A percentile compares a stretch with the other conserved stretches of the same genome.
Conservation (phyloP, 225 moss, liverwort and hornwort genomes). For the Straminergon stramineum region DNA sequence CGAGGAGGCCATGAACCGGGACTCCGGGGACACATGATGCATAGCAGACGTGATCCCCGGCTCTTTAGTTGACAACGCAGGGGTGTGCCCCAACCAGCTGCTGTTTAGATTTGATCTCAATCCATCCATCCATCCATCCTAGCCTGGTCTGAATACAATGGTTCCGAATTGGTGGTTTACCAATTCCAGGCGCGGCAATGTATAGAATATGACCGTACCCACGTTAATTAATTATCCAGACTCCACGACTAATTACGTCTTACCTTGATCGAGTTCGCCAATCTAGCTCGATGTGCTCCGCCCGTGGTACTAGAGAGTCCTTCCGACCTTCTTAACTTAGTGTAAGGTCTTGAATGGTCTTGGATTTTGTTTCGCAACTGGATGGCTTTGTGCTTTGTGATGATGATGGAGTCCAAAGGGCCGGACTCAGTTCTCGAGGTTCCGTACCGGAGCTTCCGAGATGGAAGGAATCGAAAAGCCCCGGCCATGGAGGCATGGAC, state of each 20-base stretch:
- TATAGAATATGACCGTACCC: background rate
- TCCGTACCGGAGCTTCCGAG: background rate
- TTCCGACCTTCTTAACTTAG: background rate
- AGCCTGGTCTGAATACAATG: background rate
- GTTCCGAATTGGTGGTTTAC: background rate
- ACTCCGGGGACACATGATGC: background rate
- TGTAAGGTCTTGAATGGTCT: background rate
- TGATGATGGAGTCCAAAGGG: background rate
- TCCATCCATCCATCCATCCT: background rate
- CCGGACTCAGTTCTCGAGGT: background rate
- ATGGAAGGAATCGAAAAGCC: background rate
- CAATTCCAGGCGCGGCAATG: background rate
- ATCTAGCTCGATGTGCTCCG: background rate
- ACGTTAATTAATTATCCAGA: background rate
- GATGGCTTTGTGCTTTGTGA: background rate
- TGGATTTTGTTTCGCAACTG: background rate
- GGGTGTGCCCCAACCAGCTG: background rate
- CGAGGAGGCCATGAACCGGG: background rate
- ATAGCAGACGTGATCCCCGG: background rate
- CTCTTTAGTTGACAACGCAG: background rate
- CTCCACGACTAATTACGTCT: background rate
- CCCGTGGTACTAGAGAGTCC: background rate
- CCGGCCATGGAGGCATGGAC: background rate
- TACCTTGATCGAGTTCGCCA: background rate
- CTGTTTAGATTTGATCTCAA: background rate